Conservation (phyloP, 192 early-diverging fungal species). For the Phlyctochytrium bullatum region DNA sequence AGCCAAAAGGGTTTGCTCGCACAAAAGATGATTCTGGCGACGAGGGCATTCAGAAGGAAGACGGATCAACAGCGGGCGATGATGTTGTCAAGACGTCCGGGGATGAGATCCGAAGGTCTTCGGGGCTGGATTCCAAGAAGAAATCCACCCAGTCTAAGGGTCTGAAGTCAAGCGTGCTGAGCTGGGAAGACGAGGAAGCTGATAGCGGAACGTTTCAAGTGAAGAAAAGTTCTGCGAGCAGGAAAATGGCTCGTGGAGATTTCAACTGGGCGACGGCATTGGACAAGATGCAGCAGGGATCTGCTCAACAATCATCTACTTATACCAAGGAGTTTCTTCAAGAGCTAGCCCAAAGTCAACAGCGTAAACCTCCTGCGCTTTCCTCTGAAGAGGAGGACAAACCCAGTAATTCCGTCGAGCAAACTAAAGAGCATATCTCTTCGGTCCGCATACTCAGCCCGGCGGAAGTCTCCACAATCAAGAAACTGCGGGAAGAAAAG, state of each 20-base stretch:
- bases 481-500: constrained; percentile 32
- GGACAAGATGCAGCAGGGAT: constrained; percentile 1
- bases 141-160: too few species aligned
- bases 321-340: constrained; percentile 33
- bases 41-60: too few species aligned
- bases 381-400: constrained; percentile 1
- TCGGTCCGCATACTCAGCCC: neutral
- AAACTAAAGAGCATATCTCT: too few species aligned
- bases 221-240: constrained; percentile 34
- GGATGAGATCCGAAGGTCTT: too few species aligned
- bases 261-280: constrained; percentile 28
- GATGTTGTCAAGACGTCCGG: too few species aligned
- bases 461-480: neutral
- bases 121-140: too few species aligned
- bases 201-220: constrained; percentile 13
- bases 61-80: too few species aligned
- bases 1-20: too few species aligned
- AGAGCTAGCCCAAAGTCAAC: constrained; percentile 21
- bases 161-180: neutral
- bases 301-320: neutral
- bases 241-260: constrained; percentile 30
- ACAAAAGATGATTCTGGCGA: too few species aligned
- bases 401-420: constrained; percentile 21
- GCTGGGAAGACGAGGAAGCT: neutral
- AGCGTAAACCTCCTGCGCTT: constrained; percentile 12